Percentiles rank a stretch among this genome's conserved stretches.
Evolutionary conservation across 192 early-diverging fungal genomes (phyloP).

Genomic region (Jimgerdemannia flammicorona): DNA sequence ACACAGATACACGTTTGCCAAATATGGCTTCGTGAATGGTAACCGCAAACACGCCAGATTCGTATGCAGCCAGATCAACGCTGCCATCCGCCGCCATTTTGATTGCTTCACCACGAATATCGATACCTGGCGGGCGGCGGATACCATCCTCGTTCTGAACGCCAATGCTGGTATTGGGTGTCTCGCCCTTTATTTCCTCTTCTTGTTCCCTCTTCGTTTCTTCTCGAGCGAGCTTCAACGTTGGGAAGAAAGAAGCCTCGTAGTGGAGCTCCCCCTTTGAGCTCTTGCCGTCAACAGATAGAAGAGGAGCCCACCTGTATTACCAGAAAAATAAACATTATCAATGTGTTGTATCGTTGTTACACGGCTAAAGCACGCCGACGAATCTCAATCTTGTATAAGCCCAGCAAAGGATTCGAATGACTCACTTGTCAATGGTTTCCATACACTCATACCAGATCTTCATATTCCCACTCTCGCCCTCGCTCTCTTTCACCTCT

Average conservation of each 20-base stretch:
- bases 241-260: constrained; percentile 32
- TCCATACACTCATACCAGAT: constrained; percentile 21
- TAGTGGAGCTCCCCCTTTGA: constrained; percentile 34
- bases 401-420: background rate
- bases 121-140: constrained; percentile 16
- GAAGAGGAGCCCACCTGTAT: constrained; percentile 17
- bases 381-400: background rate
- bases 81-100: constrained; percentile 21
- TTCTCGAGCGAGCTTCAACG: constrained; percentile 19
- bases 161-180: constrained; percentile 1
- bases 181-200: constrained; percentile 17
- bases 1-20: constrained; percentile 8
- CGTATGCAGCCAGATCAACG: constrained; percentile 26
- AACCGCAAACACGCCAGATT: constrained; percentile 52
- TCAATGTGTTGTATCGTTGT: too few relatives aligned
- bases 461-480: constrained; percentile 13
- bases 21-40: constrained; percentile 41
- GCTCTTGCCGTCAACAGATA: constrained; percentile 23
- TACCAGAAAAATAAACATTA: background rate
- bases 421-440: constrained; percentile 27
- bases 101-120: constrained; percentile 34
- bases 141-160: background rate
- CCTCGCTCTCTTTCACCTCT: constrained; percentile 33
- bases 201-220: constrained; percentile 9
- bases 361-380: too few relatives aligned